Evolutionary conservation across 805 yeast genomes (phyloP), one percentile per base, ranked within the genome.

Genomic region (Candida silvicultrix): DNA sequence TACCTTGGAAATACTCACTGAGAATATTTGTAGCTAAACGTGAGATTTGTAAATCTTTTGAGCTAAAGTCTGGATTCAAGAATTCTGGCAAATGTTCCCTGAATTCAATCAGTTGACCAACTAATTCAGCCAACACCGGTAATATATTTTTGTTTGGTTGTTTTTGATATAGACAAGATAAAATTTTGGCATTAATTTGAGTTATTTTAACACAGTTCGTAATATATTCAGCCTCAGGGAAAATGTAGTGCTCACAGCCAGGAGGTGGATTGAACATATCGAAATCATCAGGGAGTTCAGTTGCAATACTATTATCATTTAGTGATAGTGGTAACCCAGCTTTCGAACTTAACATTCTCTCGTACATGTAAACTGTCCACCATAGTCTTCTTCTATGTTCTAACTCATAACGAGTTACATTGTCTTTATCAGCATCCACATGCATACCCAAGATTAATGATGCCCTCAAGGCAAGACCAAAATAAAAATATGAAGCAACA

Each of bases 361-460:
- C 97, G 54, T 87, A 77, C 63, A 83, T 79, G 64, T 87, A 89
- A 29, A 84, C 80, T 38, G 89, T 83, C 97, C 97, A 89, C 70
- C 92, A 89, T 32, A 88, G 65, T 47, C 90, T 76, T 58, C 95
- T 75, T 43, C 96, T 73, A 62, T 86, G 89, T 53, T 90, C 96
- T 53, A 85, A 81, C 69, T 84, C 92, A 54, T 77, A 76, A 51
- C 80, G 72, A 31, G 81, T 71, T 18, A 85, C 69, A 32, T 73
- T 78, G 50, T 81, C 88, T 54, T 80, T 78, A 49, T 84, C 90
- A 8, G 88, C 82, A 65, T 85, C 94, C 2, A 85, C 94, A 61
- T 85, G 95, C 80, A 84, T 75, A 2, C 95, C 95, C 22, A 85
- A 62, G 41, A 85, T 79, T 45, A 85, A 67, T 8, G 89, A 80